Base-by-base conservation (phyloP, 345 rosid genomes). In the Salix brachista region DNA sequence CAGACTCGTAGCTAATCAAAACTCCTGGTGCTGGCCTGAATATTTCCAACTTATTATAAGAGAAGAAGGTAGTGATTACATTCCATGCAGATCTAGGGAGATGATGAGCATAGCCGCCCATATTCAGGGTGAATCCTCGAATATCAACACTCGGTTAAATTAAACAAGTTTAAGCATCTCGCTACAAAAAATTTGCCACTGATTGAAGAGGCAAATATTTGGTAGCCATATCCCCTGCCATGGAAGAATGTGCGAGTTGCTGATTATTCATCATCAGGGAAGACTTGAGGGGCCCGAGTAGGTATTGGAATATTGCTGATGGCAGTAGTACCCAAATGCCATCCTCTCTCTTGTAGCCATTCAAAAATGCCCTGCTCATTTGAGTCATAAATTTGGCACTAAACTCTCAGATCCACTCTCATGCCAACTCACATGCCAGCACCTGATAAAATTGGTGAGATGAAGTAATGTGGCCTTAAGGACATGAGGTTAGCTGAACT, bases 401-500 rank as follows among this genome's bases (percentile, higher is more conserved):
- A 34, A 46, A 69, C 5, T 39, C 46, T 48, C 42, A 16, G 6
- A 62, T 28, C 56, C 65, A 64, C 56, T 41, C 16, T 62, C 42
- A 66, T 75, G 19, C 52, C 16, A 32, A 8, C 52, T 23, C 61
- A 30, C 77, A 64, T 62, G 77, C 58, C 65, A 19, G 2, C 68
- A 16, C 9, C 65, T 16, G 30, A 16, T 58, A 10, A 58, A 61
- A 28, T 6, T 74, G 69, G 61, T 42, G 50, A 74, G 23, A 7
- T 73, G 21, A 21, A 54, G 75, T 42, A 71, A 52, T 73, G 17
- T 39, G 54, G 61, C 37, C 75, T 36, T 6, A 1, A 52, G 37
- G 17, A 65, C 64, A 52, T 16, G 28, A 66, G 18, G 60, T 48
- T 23, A 66, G 64, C 64, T 75, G 8, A 65, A 50, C 78, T 75